Percentiles rank a stretch among this genome's conserved stretches.
Conservation (phyloP, 345 rosid species). For the Citrus sp. region DNA sequence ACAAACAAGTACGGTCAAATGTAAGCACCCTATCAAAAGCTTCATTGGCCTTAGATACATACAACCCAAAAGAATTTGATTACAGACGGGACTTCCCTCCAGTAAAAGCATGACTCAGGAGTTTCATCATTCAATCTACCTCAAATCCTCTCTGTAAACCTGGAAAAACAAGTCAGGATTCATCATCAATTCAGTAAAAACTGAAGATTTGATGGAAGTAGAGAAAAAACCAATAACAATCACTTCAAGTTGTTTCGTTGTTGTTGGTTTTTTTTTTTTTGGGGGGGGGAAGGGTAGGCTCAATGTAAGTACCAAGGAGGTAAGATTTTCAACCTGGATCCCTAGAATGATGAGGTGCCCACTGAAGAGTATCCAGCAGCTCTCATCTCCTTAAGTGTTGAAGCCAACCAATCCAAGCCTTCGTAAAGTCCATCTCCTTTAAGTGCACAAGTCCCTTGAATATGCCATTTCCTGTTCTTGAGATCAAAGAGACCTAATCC, state of each 20-base stretch:
- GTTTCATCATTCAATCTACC: background rate
- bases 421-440: constrained; percentile 97
- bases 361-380: constrained; percentile 88
- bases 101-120: background rate
- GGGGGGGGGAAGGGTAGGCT: too few species aligned
- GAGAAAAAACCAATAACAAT: background rate
- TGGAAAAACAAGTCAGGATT: constrained; percentile 15
- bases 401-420: constrained; percentile 91
- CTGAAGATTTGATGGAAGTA: background rate
- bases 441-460: constrained; percentile 96
- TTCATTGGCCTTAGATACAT: constrained; percentile 8
- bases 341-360: constrained; percentile 69
- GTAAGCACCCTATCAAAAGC: constrained; percentile 7
- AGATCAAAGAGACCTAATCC: constrained; percentile 91
- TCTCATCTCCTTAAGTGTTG: constrained; percentile 80
- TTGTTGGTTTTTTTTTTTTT: too few species aligned
- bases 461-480: constrained; percentile 98
- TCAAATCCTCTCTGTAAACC: constrained; percentile 2
- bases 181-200: background rate
- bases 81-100: constrained; percentile 12
- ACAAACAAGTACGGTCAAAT: background rate
- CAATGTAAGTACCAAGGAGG: too few species aligned
- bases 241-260: too few species aligned
- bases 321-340: constrained; percentile 27
- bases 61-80: constrained; percentile 9